Base-by-base conservation (phyloP, 163 green algal species). In the Chloromonas sp. region DNA sequence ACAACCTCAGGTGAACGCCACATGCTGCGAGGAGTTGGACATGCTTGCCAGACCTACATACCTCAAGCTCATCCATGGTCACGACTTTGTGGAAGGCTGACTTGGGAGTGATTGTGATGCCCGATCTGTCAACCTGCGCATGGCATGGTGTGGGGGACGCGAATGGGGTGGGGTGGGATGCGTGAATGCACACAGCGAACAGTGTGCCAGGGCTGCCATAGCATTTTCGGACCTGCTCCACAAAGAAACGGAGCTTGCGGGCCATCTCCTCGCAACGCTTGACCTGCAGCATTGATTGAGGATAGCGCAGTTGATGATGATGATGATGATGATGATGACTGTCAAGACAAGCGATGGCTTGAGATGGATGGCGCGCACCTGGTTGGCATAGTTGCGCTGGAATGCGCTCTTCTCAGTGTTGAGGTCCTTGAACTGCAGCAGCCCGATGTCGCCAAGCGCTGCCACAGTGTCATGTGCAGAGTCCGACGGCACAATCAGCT, bases 251-350 rank as follows among this genome's bases (percentile, higher is more conserved):
- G 82, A 99, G 86, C 92, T 97, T 97, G 1, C 97, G 88, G 0
- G 96, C 92, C 96, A 99, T 98, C 89, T 99, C 97, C 74, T 98
- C 97, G 85, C 95, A 98, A 8, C 97, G 93, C 88, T 98, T 98
- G 82, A 99, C 97, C 95, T 98, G 91, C 60, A 83, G 36, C 36
- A 36, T 66, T 61, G 76, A 83, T 71, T 71, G 58, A 81, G 36
- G 13, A 82, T 61, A 3, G 11, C 1, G 71, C 36, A 15, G 36
- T 76, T 76, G 8, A n/a, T 8, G 8, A 15, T 78, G 71, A 14
- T 15, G 1, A 2, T 2, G 36, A 78, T 78, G 1, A 2, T 14
- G 2, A 1, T 1, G 2, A 15, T 58, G 71, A 14, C n/a, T 58
- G 1, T 78, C 71, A 1, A 78, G 71, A 14, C 2, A 14, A 78